Base-by-base conservation (phyloP, 148 eudicot species). In the Chenopodium suecicum region DNA sequence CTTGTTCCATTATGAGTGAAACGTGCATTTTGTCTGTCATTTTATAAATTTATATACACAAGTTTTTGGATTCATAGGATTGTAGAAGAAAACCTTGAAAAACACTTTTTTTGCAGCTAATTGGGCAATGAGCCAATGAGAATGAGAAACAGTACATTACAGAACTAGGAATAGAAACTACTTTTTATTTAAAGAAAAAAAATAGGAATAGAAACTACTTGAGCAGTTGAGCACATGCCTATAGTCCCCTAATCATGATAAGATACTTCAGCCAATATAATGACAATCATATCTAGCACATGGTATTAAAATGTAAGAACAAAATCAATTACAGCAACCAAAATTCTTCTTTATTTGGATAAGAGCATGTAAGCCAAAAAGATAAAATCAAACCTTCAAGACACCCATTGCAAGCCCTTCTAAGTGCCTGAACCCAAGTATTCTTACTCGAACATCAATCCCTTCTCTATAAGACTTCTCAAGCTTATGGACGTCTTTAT, bases 401-500 rank as follows among this genome's bases (percentile, higher is more conserved):
- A 88, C 86, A 87, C 92, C 90, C 89, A 90, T 94, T n/a, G 98
- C 98, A 73, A 94, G 90, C 83, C 99, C 98, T 82, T 94, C 99
- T 90, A 94, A 85, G 85, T 89, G 94, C 89, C 92, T 91, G 80
- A 90, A 96, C 75, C 98, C 98, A 88, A 89, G 94, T 81, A 96
- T 83, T 84, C 99, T 91, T 69, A 88, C 92, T 66, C 98, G 98
- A 80, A 90, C 93, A 77, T 41, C 73, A 82, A 84, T 89, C 73
- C 99, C 99, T 90, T 91, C 98, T 89, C 86, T 94, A 50, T 90
- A 94, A 71, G 71, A 88, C 80, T 89, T 96, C 85, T 94, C 98
- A 78, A 92, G 84, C 74, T 89, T 87, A 72, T 71, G 83, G 60
- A 89, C 88, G 79, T 94, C 94, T 83, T 91, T 89, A 86, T 96